Evolutionary conservation across 2,329 filamentous ascomycete genomes (phyloP), one percentile per base, ranked within the genome.

Genomic region (Colletotrichum sp.): DNA sequence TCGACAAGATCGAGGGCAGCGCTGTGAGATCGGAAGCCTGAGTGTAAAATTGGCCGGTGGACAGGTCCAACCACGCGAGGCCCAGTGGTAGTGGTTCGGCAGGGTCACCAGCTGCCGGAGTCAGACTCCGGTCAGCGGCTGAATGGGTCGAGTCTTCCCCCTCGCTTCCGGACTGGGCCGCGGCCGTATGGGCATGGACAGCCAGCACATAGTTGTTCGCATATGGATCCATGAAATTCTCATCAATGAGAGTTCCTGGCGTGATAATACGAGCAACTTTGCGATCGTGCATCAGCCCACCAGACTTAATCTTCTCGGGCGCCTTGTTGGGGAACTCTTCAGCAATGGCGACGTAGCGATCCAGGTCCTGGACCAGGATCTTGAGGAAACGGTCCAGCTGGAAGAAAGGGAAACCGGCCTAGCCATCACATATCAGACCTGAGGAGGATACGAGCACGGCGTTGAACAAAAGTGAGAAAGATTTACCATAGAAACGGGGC

Each of bases 171-270:
- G 80, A 79, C 44, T 59, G 64, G 44, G 49, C 30, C 36, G 49
- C 15, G 18, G 55, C 55, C 32, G 94, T 83, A 81, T 98, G 92
- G 30, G 94, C 83, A 81, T 98, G 92, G 64, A 99, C 90, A 49
- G 95, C 93, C 83, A 99, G 91, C 39, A 99, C 89, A 83, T 96
- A 99, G 83, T 98, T 99, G 85, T 97, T 98, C 80, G 95, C 93
- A 82, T 95, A 96, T 2, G 96, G 95, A 82, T 99, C 95, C 89
- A 99, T 96, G 84, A 99, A 99, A 80, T 96, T 96, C 85, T 99
- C 97, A 84, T 99, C 97, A 79, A 99, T 98, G 70, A 99, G 88
- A 2, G 97, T 99, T 24, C 97, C 97, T 2, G 97, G 96, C 1
- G 97, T 99, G 81, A 99, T 92, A 79, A 99, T 93, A 73, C 97